phyloP scores from a whole-genome alignment of 345 rosid species.

The Mercurialis annua region DNA sequence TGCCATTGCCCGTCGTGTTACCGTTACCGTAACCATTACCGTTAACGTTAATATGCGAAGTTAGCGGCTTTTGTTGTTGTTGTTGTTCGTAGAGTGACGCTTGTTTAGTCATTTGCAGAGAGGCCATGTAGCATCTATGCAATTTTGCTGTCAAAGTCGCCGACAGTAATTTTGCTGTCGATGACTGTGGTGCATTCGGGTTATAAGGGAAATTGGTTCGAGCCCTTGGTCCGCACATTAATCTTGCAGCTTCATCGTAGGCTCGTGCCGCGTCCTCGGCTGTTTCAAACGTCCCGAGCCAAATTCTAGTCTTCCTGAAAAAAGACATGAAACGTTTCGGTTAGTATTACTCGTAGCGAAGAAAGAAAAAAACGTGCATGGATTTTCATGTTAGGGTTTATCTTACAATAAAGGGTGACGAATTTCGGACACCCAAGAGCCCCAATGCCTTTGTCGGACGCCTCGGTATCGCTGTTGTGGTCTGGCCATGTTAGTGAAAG shows the following conservation, averaged over 20 bases:
- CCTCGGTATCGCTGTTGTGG: constrained; percentile 96
- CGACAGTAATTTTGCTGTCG: constrained; percentile 83
- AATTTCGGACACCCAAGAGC: constrained; percentile 99
- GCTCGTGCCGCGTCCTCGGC: constrained; percentile 97
- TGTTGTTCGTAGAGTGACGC: constrained; percentile 35
- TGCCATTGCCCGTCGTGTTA: constrained; percentile 15
- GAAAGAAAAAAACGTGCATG: background rate
- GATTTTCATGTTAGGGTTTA: background rate
- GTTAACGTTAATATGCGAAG: constrained; percentile 12
- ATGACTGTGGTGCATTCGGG: constrained; percentile 59
- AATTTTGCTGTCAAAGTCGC: constrained; percentile 88
- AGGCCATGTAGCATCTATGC: constrained; percentile 92
- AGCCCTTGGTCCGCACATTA: constrained; percentile 94
- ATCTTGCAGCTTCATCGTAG: constrained; percentile 95
- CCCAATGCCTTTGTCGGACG: constrained; percentile 98
- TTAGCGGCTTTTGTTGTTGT: constrained; percentile 21
- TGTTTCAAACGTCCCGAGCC: constrained; percentile 96
- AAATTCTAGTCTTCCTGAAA: constrained; percentile 87
- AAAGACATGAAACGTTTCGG: constrained; percentile 23
- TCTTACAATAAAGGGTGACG: constrained; percentile 91
- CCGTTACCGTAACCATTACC: background rate
- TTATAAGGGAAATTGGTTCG: constrained; percentile 90
- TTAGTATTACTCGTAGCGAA: background rate
- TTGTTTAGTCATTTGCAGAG: constrained; percentile 73
- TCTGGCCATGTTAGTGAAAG: constrained; percentile 56